These are phyloP conservation scores for Blastobotrys mokoenaii DNA, from an alignment of 805 yeast species.

Conservation along the genomic window DNA sequence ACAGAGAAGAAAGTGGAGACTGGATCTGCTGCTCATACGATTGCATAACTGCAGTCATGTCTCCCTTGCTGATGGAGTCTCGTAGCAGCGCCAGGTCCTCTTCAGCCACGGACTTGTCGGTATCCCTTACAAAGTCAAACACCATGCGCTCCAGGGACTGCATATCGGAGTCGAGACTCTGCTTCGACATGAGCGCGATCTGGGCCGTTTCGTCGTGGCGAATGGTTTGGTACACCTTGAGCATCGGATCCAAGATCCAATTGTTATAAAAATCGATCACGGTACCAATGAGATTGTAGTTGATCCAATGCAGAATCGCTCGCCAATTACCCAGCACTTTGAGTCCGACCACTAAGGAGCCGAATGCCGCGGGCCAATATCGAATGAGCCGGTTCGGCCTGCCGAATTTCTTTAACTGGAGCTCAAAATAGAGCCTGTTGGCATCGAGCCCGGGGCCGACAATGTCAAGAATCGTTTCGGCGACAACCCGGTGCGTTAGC, in stretches of 20 bases:
- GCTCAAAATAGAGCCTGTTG: neutral
- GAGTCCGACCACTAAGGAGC: constrained; percentile 1
- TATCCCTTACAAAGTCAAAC: constrained; percentile 51
- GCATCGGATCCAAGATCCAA: constrained; percentile 76
- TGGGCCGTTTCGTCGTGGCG: constrained; percentile 70
- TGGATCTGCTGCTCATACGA: constrained; percentile 71
- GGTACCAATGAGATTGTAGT: constrained; percentile 55
- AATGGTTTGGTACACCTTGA: constrained; percentile 67
- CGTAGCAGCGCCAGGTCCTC: constrained; percentile 28
- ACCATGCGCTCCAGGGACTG: constrained; percentile 85
- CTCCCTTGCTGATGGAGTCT: constrained; percentile 56
- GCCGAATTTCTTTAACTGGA: constrained; percentile 1
- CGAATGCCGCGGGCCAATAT: constrained; percentile 51
- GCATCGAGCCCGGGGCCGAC: neutral
- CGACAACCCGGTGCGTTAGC: neutral
- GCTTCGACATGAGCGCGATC: constrained; percentile 70
- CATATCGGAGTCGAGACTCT: constrained; percentile 69
- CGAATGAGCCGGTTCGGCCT: constrained; percentile 29
- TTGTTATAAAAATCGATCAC: constrained; percentile 58
- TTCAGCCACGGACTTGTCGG: neutral
- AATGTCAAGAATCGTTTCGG: neutral
- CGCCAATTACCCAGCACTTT: constrained; percentile 42
- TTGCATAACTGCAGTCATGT: constrained; percentile 69
- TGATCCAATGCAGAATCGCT: constrained; percentile 48
- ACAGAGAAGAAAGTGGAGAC: constrained; percentile 52